Conservation (phyloP, 306 rosid genomes). For the Herpetospermum pedunculosum region DNA sequence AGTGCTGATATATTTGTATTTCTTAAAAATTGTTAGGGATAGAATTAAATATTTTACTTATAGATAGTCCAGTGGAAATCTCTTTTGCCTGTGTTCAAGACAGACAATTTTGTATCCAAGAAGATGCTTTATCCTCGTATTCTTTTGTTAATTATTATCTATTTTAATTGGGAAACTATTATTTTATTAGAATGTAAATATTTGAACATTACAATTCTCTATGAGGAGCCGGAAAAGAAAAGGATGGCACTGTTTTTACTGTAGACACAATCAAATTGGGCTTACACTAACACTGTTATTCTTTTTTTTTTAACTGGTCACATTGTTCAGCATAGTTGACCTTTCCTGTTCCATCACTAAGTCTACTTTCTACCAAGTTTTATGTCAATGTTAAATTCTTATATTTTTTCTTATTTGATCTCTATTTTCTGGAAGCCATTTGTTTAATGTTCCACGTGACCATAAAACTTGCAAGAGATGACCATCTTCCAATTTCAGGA, state of each 20-base stretch:
- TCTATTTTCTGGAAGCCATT: neutral
- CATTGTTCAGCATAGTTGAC: neutral
- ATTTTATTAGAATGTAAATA: neutral
- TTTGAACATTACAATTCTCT: neutral
- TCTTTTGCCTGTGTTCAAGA: neutral
- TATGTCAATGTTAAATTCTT: neutral
- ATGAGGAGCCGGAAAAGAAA: neutral
- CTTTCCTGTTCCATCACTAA: neutral
- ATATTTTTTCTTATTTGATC: neutral
- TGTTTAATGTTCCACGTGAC: neutral
- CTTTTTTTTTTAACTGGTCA: neutral
- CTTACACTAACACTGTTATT: neutral
- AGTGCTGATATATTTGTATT: neutral
- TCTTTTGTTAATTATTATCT: neutral
- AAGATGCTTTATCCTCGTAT: neutral
- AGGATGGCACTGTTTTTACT: neutral
- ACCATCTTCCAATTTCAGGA: conserved; percentile 30
- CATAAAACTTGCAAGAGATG: conserved; percentile 9
- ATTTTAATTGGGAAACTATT: neutral
- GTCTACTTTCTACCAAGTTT: neutral
- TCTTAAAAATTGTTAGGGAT: neutral
- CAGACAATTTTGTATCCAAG: neutral
- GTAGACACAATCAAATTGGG: neutral
- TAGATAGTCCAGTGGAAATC: neutral
- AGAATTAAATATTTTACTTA: neutral